Conservation (phyloP, 2,329 filamentous ascomycete genomes). For the Paecilomyces dactylethromorphus region DNA sequence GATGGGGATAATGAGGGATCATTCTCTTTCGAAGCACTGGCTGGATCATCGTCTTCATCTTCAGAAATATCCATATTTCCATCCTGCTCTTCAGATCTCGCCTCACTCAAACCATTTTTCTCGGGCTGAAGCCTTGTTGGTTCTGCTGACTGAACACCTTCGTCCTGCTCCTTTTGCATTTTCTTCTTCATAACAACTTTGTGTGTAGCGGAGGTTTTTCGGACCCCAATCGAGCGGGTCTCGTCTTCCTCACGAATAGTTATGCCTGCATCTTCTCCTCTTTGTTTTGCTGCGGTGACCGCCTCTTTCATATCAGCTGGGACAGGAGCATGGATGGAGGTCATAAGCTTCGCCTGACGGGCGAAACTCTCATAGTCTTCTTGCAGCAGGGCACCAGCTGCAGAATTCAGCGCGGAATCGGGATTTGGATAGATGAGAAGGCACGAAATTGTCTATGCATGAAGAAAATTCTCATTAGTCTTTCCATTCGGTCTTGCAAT, state of each 20-base stretch:
- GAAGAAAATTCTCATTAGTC: neutral
- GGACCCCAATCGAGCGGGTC: constrained; percentile 7
- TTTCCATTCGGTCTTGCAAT: neutral
- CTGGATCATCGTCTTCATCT: constrained; percentile 26
- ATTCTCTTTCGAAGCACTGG: constrained; percentile 44
- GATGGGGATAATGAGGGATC: constrained; percentile 36
- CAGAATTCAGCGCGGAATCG: constrained; percentile 57
- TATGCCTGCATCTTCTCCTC: constrained; percentile 44
- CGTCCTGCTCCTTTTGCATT: constrained; percentile 8
- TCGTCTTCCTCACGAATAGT: constrained; percentile 18
- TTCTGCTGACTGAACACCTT: constrained; percentile 4
- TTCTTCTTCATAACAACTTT: constrained; percentile 27
- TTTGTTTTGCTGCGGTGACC: constrained; percentile 48
- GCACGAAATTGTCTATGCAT: constrained; percentile 51
- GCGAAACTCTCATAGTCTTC: constrained; percentile 55
- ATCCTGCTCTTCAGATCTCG: constrained; percentile 11
- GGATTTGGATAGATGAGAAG: constrained; percentile 59
- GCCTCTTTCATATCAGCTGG: constrained; percentile 38
- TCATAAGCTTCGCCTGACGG: constrained; percentile 54
- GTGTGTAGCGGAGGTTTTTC: constrained; percentile 10
- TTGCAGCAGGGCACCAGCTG: constrained; percentile 52
- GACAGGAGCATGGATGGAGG: constrained; percentile 53
- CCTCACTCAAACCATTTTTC: constrained; percentile 7
- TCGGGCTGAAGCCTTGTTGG: constrained; percentile 2
- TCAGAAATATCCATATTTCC: constrained; percentile 17